Percentiles rank a stretch among this genome's conserved stretches.
Evolutionary conservation across 116 monocot species (phyloP).

Genomic region (Phalaenopsis hybrid): DNA sequence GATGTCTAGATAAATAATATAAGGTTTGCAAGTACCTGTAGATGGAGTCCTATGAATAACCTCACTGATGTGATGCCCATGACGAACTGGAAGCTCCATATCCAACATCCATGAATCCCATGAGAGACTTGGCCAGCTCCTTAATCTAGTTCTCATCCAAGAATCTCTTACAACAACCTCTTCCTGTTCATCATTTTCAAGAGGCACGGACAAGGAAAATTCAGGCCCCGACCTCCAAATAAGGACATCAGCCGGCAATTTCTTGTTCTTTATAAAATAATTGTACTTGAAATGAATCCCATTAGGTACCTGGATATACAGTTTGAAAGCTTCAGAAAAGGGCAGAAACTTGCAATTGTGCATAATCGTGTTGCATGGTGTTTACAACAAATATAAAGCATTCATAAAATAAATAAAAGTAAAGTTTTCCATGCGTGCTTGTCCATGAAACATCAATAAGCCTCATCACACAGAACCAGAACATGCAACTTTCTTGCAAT

Average conservation of each 20-base stretch:
- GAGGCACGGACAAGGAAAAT: constrained; percentile 63
- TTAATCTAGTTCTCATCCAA: constrained; percentile 51
- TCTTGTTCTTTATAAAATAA: constrained; percentile 62
- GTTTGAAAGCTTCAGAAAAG: background rate
- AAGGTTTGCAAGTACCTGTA: constrained; percentile 37
- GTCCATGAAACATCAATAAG: background rate
- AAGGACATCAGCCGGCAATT: constrained; percentile 22
- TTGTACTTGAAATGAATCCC: constrained; percentile 81
- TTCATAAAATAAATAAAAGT: constrained; percentile 5
- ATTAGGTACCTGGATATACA: constrained; percentile 54
- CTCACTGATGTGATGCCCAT: constrained; percentile 10
- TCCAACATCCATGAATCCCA: constrained; percentile 75
- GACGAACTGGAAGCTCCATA: constrained; percentile 6
- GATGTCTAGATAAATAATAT: background rate
- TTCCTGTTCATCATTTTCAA: constrained; percentile 31
- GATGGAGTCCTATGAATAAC: constrained; percentile 17
- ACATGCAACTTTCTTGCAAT: background rate
- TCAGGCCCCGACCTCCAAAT: constrained; percentile 80
- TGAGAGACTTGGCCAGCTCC: constrained; percentile 30
- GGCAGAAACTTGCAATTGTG: background rate
- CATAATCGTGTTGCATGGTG: background rate
- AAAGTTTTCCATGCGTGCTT: background rate
- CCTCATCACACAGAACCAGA: background rate
- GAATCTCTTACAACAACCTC: constrained; percentile 62
- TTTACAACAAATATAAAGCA: background rate